Conservation (phyloP, 352 stramenopile species). For the Phytophthora fragariae region DNA sequence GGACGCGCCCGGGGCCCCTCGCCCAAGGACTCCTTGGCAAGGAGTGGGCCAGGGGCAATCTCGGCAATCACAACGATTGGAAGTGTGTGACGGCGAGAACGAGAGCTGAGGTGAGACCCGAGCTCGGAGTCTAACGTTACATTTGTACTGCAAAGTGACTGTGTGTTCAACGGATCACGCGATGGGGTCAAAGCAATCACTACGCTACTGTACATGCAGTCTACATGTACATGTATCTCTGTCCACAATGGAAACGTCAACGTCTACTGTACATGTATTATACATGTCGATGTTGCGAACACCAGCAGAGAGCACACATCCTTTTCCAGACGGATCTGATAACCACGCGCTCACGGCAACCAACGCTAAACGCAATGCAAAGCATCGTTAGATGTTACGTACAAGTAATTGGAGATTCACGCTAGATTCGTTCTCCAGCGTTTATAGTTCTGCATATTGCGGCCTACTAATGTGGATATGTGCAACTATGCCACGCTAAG, state of each 20-base stretch:
- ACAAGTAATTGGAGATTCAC: slow-evolving; percentile 22
- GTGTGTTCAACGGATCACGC: background rate
- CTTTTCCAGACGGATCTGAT: slow-evolving; percentile 24
- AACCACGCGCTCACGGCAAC: background rate
- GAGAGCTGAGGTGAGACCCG: background rate
- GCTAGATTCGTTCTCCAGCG: slow-evolving; percentile 26
- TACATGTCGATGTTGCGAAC: no score
- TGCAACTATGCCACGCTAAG: background rate
- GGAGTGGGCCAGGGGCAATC: no score
- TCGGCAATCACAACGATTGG: background rate
- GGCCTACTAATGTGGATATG: background rate
- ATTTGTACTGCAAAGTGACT: background rate
- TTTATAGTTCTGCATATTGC: slow-evolving; percentile 19
- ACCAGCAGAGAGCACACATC: slow-evolving; percentile 14
- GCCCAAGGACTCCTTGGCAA: no score
- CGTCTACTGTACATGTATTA: no score
- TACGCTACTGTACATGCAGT: no score
- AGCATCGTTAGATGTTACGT: background rate
- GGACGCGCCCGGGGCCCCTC: no score
- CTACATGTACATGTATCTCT: no score
- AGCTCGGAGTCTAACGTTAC: background rate
- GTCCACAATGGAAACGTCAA: no score
- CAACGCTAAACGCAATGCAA: slow-evolving; percentile 1
- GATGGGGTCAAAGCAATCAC: no score
- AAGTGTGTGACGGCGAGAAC: background rate